These are phyloP conservation scores for Cajanus cajan DNA, from an alignment of 306 rosid genomes.

Conservation along the genomic window DNA sequence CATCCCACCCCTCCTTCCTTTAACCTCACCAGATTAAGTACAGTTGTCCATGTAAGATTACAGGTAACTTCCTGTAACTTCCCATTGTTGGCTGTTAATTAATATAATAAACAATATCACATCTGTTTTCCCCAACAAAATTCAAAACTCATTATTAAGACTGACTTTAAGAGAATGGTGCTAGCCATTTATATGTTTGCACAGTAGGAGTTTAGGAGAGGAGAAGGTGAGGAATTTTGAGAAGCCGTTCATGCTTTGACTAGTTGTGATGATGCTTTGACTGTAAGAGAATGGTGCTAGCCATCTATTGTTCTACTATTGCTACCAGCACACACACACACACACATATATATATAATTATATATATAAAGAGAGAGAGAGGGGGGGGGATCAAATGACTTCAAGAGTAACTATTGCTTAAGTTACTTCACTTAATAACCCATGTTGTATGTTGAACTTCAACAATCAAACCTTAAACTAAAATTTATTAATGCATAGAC, in stretches of 20 bases:
- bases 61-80: not conserved
- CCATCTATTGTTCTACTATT: not conserved
- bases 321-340: not conserved
- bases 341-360: too few species aligned
- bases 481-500: too few species aligned
- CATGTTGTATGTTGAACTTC: too few species aligned
- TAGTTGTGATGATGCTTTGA: not conserved
- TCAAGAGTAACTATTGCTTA: too few species aligned
- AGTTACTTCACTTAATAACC: too few species aligned
- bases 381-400: too few species aligned
- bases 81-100: not conserved
- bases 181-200: not conserved
- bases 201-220: not conserved
- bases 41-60: not conserved
- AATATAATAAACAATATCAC: not conserved
- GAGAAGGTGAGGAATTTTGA: not conserved
- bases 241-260: not conserved
- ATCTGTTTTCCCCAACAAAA: too few species aligned
- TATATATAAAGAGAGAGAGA: too few species aligned
- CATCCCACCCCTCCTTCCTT: constrained; percentile 1
- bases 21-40: constrained; percentile 5
- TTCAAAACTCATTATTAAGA: not conserved
- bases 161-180: not conserved
- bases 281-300: not conserved
- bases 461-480: too few species aligned